Conservation (phyloP, 345 rosid genomes). For the Acer yangbiense region DNA sequence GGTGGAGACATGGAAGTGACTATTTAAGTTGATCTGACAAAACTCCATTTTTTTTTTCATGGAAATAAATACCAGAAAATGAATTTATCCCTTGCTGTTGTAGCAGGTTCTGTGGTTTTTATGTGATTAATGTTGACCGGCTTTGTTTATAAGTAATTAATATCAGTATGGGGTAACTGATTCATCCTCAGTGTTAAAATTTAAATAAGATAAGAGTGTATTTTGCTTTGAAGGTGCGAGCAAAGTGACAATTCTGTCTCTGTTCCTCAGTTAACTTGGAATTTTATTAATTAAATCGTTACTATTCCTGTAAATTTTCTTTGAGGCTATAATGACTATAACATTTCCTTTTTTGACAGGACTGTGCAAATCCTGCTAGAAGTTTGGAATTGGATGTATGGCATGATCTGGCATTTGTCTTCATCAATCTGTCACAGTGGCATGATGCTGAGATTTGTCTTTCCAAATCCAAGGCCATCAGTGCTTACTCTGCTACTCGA, state of each 20-base stretch:
- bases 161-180: neutral
- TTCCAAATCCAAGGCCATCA: slow-evolving; percentile 64
- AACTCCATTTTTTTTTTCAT: neutral
- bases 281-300: neutral
- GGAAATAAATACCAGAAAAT: slow-evolving; percentile 2
- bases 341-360: slow-evolving; percentile 29
- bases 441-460: slow-evolving; percentile 80
- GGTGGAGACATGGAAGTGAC: neutral
- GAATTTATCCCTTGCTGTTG: neutral
- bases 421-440: slow-evolving; percentile 64
- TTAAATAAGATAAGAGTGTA: neutral
- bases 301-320: neutral
- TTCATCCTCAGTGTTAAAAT: neutral
- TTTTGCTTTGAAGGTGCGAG: slow-evolving; percentile 1
- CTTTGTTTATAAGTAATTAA: neutral
- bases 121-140: neutral
- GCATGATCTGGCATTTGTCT: slow-evolving; percentile 76
- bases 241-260: neutral
- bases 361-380: slow-evolving; percentile 33
- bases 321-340: neutral
- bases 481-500: slow-evolving; percentile 52
- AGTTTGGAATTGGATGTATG: slow-evolving; percentile 68
- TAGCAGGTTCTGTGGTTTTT: neutral
- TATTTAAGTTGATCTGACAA: neutral
- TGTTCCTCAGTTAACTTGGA: neutral